Percentiles rank a stretch among this genome's conserved stretches.
phyloP scores from a whole-genome alignment of 2,329 filamentous ascomycete species.

The Orbilia brochopaga region DNA sequence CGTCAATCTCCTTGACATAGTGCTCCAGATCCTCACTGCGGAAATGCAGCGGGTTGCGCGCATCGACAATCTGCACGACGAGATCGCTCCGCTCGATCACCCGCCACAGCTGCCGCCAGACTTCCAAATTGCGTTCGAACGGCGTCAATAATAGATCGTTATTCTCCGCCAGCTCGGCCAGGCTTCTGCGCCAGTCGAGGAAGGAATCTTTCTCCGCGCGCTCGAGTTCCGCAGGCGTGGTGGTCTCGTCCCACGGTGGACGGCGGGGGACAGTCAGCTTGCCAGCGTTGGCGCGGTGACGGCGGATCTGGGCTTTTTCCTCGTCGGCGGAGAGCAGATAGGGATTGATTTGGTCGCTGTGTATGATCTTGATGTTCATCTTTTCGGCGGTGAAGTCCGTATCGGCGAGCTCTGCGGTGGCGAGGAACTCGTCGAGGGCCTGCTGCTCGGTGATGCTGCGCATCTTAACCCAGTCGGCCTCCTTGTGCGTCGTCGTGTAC shows the following conservation, averaged over 20 bases:
- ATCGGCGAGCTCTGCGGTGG: constrained; percentile 93
- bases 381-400: constrained; percentile 98
- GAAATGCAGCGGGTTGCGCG: constrained; percentile 90
- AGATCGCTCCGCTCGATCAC: constrained; percentile 96
- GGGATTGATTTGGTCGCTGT: constrained; percentile 93
- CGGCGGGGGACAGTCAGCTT: constrained; percentile 86
- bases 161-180: constrained; percentile 91
- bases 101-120: constrained; percentile 97
- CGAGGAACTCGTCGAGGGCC: constrained; percentile 93
- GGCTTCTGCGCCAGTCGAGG: constrained; percentile 82
- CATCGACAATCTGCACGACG: constrained; percentile 97
- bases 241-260: constrained; percentile 84
- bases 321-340: constrained; percentile 86
- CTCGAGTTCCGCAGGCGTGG: constrained; percentile 83
- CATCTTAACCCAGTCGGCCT: constrained; percentile 99
- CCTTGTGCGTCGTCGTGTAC: constrained; percentile 89
- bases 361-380: constrained; percentile 98
- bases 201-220: constrained; percentile 77
- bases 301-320: constrained; percentile 76
- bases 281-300: constrained; percentile 79
- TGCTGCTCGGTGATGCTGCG: constrained; percentile 97
- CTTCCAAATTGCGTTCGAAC: constrained; percentile 95
- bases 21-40: constrained; percentile 89
- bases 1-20: constrained; percentile 92
- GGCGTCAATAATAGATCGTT: constrained; percentile 96